These are phyloP conservation scores for Piromyces finnis DNA, from an alignment of 192 early-diverging fungal species.

Conservation along the genomic window DNA sequence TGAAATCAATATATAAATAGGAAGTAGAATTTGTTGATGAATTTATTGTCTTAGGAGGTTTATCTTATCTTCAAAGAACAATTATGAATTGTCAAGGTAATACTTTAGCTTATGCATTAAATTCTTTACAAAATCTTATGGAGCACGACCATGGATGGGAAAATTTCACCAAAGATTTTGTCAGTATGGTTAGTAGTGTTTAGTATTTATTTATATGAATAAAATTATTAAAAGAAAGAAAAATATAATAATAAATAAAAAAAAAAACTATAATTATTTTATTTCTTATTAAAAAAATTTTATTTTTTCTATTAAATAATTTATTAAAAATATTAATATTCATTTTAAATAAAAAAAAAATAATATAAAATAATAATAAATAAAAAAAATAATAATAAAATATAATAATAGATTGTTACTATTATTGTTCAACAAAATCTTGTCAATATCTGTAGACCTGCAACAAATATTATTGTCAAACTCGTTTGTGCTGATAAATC, in stretches of 20 bases:
- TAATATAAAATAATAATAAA: too few relatives aligned
- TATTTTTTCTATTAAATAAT: too few relatives aligned
- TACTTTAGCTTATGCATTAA: slow-evolving; percentile 49
- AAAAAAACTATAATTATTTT: too few relatives aligned
- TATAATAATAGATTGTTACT: slow-evolving; percentile 11
- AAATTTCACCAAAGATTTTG: slow-evolving; percentile 19
- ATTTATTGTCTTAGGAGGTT: slow-evolving; percentile 32
- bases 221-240: too few relatives aligned
- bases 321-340: too few relatives aligned
- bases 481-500: slow-evolving; percentile 22
- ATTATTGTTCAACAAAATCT: slow-evolving; percentile 45
- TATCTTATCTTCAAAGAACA: slow-evolving; percentile 31
- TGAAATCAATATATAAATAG: too few relatives aligned
- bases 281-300: too few relatives aligned
- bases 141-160: slow-evolving; percentile 51
- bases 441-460: slow-evolving; percentile 50
- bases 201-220: too few relatives aligned
- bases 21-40: slow-evolving; percentile 46
- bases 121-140: slow-evolving; percentile 39
- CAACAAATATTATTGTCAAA: slow-evolving; percentile 50
- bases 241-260: not conserved
- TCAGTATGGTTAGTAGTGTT: slow-evolving; percentile 21
- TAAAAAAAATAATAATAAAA: not conserved
- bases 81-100: slow-evolving; percentile 34
- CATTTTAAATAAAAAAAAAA: too few relatives aligned